Base-by-base conservation (phyloP, 1,139 yeast genomes). In the Geotrichum citri-aurantii region DNA sequence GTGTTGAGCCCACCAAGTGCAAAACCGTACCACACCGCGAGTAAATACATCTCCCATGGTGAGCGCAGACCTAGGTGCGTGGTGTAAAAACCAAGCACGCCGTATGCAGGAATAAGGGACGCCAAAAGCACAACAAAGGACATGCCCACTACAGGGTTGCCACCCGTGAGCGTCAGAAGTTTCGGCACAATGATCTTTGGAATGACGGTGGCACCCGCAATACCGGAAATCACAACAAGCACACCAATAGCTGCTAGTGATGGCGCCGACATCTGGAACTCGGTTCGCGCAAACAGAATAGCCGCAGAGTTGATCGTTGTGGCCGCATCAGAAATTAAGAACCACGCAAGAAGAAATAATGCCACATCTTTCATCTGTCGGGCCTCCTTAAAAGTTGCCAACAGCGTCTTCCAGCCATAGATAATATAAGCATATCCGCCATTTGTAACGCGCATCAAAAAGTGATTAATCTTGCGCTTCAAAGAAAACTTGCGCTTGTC, bases 261-360 rank as follows among this genome's bases (percentile, higher is more conserved):
- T 21, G 86, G 77, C 2, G 90, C 83, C 2, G 80, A 73, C 91
- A 86, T 86, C 54, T 78, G 76, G 33, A 86, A 71, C 62, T 85
- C 85, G 0, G 86, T 80, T 55, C 83, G 81, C 0, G 90, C 87
- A 72, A 86, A 86, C 51, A 86, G 68, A 27, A 86, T 81, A 0
- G 92, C 91, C 0, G 91, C 84, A 1, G 89, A 83, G 68, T 85
- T 85, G 60, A 86, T 85, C 0, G 92, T 86, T 1, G 89, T 84
- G 19, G 85, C 74, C 1, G 88, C 84, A 65, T 86, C 92, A 17
- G 87, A 81, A 3, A 86, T 75, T 54, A 86, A 77, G 64, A 86
- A 85, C 91, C 91, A 86, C 0, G 87, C 88, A 0, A 81, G 59
- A 10, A 86, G 70, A 64, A 83, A 86, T 11, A 80, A 76, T 17